Evolutionary conservation across 768 basidiomycete species (phyloP).

Genomic region (Podaxis sp.): DNA sequence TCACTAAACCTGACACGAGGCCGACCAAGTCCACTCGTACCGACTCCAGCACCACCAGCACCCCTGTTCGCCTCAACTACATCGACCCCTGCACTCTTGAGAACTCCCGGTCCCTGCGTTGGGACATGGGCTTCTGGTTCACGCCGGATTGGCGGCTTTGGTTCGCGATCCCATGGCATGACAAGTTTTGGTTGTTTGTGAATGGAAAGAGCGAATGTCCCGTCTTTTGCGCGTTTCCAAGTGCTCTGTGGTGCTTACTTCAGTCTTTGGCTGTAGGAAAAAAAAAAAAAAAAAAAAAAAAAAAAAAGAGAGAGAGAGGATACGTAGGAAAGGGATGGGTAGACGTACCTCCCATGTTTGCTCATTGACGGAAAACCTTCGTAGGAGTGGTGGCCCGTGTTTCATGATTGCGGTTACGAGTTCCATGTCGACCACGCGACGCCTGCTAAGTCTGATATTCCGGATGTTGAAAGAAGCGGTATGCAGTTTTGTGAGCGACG

Average conservation of each 20-base stretch:
- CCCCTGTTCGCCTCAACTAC: background rate
- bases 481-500: conserved; percentile 22
- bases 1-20: conserved; percentile 2
- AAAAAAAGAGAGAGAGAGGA: too few species aligned
- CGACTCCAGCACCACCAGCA: too few species aligned
- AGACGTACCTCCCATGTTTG: conserved; percentile 28
- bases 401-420: conserved; percentile 21
- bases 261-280: background rate
- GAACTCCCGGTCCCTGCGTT: background rate
- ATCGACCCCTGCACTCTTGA: background rate
- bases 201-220: background rate
- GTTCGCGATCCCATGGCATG: background rate
- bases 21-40: background rate
- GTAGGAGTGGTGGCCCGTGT: conserved; percentile 21
- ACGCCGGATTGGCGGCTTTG: background rate
- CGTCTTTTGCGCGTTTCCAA: background rate
- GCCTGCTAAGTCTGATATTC: conserved; percentile 22
- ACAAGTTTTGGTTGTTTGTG: background rate
- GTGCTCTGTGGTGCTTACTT: background rate
- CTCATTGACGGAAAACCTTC: conserved; percentile 28
- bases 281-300: background rate
- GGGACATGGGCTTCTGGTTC: background rate
- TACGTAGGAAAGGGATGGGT: background rate
- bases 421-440: conserved; percentile 17
- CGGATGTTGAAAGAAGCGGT: conserved; percentile 29